Conservation (phyloP, 2,329 filamentous ascomycete genomes). For the Aspergillus candidus region DNA sequence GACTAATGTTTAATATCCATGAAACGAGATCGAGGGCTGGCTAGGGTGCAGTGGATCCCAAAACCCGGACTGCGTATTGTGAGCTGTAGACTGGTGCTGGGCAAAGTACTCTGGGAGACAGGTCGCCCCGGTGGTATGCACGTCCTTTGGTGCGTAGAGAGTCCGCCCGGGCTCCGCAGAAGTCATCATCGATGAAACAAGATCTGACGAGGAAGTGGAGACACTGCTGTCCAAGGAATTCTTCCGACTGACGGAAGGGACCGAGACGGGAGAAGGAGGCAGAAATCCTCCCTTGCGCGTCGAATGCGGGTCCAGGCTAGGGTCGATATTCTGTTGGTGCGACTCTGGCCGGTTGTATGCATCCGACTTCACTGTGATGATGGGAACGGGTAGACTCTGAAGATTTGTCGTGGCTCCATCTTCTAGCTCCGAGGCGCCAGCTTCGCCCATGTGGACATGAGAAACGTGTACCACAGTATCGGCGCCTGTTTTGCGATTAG, state of each 20-base stretch:
- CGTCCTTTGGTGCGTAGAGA: slow-evolving; percentile 3
- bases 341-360: slow-evolving; percentile 1
- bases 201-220: slow-evolving; percentile 12
- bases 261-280: slow-evolving; percentile 14
- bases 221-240: slow-evolving; percentile 14
- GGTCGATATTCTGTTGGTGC: neutral
- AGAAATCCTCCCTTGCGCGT: slow-evolving; percentile 6
- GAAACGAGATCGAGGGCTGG: slow-evolving; percentile 10
- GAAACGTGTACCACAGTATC: slow-evolving; percentile 26
- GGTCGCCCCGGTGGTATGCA: slow-evolving; percentile 4
- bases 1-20: slow-evolving; percentile 6
- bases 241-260: slow-evolving; percentile 13
- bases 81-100: slow-evolving; percentile 10
- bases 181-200: slow-evolving; percentile 12
- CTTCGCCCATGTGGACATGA: slow-evolving; percentile 22
- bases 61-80: slow-evolving; percentile 6
- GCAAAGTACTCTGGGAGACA: slow-evolving; percentile 16
- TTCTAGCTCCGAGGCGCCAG: slow-evolving; percentile 13
- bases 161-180: slow-evolving; percentile 4
- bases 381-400: slow-evolving; percentile 3
- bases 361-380: slow-evolving; percentile 4
- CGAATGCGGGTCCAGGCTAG: slow-evolving; percentile 1
- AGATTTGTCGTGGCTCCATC: slow-evolving; percentile 3
- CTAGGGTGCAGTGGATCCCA: slow-evolving; percentile 10
- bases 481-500: slow-evolving; percentile 15